Evolutionary conservation across 805 yeast genomes (phyloP), one percentile per base, ranked within the genome.

Genomic region (Metschnikowia drakensbergensis): DNA sequence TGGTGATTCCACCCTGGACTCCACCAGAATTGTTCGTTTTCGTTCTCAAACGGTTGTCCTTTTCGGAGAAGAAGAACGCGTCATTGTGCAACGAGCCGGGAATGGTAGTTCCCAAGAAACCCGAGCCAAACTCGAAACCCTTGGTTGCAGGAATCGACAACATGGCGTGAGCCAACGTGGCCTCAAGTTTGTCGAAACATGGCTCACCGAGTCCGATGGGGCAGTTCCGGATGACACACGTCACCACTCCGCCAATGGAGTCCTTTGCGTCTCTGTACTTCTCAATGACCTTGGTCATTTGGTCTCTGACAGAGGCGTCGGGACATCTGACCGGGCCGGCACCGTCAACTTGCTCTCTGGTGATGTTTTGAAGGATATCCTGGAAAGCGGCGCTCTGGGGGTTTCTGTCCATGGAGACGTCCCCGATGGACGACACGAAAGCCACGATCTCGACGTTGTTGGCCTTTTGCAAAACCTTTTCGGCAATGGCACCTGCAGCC

Each of bases 171-270:
- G 98, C 99, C 54, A 94, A 77, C 61, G 80, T 71, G 30, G 99
- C 99, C 76, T 94, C 99, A 54, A 94, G 74, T 72, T 94, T 94
- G 70, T 94, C 99, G 65, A 94, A 94, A 53, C 90, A 89, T 28
- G 99, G 99, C 74, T 94, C 99, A 55, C 99, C 99, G 37, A 94
- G 77, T n/a, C 98, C 98, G 46, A 85, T 76, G 35, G 99, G 99
- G 56, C 87, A 80, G 69, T 94, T 92, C 68, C 98, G 82, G 40
- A 94, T 79, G 17, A 94, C 98, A 76, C 99, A 94, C 6, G 99
- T 94, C 48, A 94, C 99, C 37, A 92, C 88, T 61, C 99, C 99
- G 54, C 99, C 99, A 57, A 94, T 88, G 44, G 97, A 91, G 69
- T 94, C 99, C 59, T 88, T 79, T 40, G 82, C 68, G 58, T 88